Evolutionary conservation across 257 asterid species (phyloP).

Genomic region (Rehmannia glutinosa): DNA sequence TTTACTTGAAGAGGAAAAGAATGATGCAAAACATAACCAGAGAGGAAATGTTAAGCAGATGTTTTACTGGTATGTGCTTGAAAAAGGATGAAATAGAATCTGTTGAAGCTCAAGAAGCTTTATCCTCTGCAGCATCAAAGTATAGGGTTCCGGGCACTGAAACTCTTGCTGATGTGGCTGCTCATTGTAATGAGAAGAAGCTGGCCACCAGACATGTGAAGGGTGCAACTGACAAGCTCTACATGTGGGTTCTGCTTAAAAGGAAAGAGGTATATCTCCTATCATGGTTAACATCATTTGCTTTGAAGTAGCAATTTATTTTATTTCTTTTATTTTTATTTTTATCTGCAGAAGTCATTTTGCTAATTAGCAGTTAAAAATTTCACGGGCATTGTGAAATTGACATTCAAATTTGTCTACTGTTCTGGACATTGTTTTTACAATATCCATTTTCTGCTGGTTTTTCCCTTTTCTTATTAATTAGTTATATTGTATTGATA

Average conservation of each 20-base stretch:
- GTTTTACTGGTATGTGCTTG: constrained; percentile 54
- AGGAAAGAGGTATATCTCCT: constrained; percentile 50
- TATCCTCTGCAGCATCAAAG: constrained; percentile 48
- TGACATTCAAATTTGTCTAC: background rate
- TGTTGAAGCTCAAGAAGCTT: constrained; percentile 60
- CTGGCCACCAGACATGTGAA: constrained; percentile 71
- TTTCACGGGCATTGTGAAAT: background rate
- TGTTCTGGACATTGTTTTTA: background rate
- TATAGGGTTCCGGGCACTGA: constrained; percentile 16
- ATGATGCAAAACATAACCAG: constrained; percentile 10
- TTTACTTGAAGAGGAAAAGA: constrained; percentile 40
- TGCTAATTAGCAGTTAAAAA: background rate
- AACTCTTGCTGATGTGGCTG: constrained; percentile 54
- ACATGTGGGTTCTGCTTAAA: constrained; percentile 68
- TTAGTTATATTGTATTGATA: no score
- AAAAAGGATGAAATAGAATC: constrained; percentile 42
- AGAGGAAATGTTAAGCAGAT: constrained; percentile 31
- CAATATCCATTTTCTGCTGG: background rate
- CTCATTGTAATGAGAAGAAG: constrained; percentile 70
- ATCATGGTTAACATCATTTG: background rate
- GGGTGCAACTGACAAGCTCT: constrained; percentile 64
- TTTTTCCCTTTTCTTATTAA: no score
- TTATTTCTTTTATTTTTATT: background rate
- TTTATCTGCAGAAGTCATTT: background rate
- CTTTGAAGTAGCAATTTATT: background rate